Evolutionary conservation across 1,284 basidiomycete genomes (phyloP).

Genomic region (Boletus sp.): DNA sequence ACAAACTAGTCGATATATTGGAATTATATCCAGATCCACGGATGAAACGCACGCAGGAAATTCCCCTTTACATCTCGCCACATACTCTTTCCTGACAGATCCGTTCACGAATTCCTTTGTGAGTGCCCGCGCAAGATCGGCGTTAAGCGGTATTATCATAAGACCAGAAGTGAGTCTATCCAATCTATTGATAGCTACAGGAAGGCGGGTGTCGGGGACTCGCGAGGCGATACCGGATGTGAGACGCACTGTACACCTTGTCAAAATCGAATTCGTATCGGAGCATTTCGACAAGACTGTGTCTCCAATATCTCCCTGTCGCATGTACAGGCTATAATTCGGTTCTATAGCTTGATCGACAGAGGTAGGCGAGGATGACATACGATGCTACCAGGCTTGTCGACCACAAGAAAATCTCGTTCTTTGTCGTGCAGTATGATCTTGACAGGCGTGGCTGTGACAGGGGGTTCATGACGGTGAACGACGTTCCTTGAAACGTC

Average conservation of each 20-base stretch:
- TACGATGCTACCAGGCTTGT: conserved; percentile 91
- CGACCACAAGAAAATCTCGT: conserved; percentile 84
- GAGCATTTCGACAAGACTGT: conserved; percentile 86
- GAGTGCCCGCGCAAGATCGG: conserved; percentile 67
- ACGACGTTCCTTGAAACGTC: conserved; percentile 72
- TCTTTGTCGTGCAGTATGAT: conserved; percentile 77
- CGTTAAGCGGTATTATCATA: conserved; percentile 88
- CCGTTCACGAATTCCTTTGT: conserved; percentile 82
- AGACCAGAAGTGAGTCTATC: conserved; percentile 94
- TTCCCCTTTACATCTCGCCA: conserved; percentile 78
- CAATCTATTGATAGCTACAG: conserved; percentile 85
- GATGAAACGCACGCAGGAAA: conserved; percentile 69
- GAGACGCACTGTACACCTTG: conserved; percentile 75
- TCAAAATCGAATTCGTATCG: conserved; percentile 80
- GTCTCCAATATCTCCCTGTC: conserved; percentile 82
- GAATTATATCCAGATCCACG: not conserved
- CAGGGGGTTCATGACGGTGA: conserved; percentile 94
- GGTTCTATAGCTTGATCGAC: not conserved
- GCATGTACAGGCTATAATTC: conserved; percentile 76
- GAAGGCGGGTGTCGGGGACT: conserved; percentile 2
- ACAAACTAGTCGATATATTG: not conserved
- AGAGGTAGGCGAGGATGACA: conserved; percentile 18
- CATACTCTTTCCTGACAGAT: conserved; percentile 84
- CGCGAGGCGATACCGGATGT: not conserved
- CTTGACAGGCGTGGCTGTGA: conserved; percentile 82